Percentiles rank a stretch among this genome's conserved stretches.
Conservation (phyloP, 1,284 basidiomycete genomes). For the Ustilago esculenta region DNA sequence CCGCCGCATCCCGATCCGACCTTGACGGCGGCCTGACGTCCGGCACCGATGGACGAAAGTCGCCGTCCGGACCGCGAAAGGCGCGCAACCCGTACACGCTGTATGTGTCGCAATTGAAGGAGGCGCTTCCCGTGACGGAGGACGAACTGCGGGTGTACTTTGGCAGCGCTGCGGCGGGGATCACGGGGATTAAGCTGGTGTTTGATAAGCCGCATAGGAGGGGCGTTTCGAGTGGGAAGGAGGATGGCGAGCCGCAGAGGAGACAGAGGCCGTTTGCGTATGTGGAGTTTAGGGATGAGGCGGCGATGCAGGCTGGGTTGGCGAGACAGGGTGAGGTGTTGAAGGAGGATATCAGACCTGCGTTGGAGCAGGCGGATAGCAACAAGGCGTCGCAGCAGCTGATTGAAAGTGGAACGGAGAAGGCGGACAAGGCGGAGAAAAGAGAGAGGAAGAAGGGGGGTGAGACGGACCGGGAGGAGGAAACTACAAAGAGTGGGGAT, state of each 20-base stretch:
- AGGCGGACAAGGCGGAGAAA: slow-evolving; percentile 7
- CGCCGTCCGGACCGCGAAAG: slow-evolving; percentile 21
- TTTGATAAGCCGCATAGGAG: slow-evolving; percentile 48
- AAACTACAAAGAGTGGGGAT: slow-evolving; percentile 18
- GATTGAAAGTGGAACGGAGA: neutral
- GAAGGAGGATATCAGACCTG: slow-evolving; percentile 29
- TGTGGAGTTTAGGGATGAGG: slow-evolving; percentile 48
- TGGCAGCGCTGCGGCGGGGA: slow-evolving; percentile 49
- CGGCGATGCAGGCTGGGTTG: slow-evolving; percentile 37
- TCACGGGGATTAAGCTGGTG: slow-evolving; percentile 47
- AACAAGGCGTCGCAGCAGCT: slow-evolving; percentile 22
- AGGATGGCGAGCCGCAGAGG: slow-evolving; percentile 30
- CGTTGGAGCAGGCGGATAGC: slow-evolving; percentile 43
- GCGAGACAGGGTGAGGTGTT: slow-evolving; percentile 39
- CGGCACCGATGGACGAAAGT: slow-evolving; percentile 36
- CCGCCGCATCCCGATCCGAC: slow-evolving; percentile 40
- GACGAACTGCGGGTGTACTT: slow-evolving; percentile 54
- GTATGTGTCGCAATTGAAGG: slow-evolving; percentile 55
- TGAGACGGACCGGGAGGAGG: slow-evolving; percentile 22
- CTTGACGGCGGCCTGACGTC: slow-evolving; percentile 39
- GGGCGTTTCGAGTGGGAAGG: slow-evolving; percentile 26
- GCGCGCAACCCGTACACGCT: slow-evolving; percentile 43
- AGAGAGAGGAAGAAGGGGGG: slow-evolving; percentile 4
- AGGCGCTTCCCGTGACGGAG: slow-evolving; percentile 55
- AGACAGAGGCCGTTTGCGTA: slow-evolving; percentile 51